Evolutionary conservation across 1,284 basidiomycete species (phyloP).

Genomic region (Heliocybe sulcata): DNA sequence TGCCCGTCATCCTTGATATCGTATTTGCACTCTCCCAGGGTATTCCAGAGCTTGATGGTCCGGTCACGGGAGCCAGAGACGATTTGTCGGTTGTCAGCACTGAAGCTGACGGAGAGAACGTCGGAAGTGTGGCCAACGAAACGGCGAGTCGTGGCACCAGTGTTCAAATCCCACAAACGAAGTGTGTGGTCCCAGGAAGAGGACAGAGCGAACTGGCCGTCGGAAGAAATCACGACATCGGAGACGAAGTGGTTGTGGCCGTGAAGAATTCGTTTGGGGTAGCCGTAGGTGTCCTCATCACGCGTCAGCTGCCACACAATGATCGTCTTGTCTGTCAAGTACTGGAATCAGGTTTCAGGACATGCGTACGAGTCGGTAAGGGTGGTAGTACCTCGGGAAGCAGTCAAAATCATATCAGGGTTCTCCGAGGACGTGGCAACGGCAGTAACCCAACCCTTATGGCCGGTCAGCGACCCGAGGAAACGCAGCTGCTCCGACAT

Average conservation of each 20-base stretch:
- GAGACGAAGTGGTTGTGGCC: slow-evolving; percentile 99
- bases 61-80: slow-evolving; percentile 97
- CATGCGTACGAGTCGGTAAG: slow-evolving; percentile 19
- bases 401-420: slow-evolving; percentile 95
- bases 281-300: slow-evolving; percentile 89
- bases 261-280: slow-evolving; percentile 95
- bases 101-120: slow-evolving; percentile 97
- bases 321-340: slow-evolving; percentile 88
- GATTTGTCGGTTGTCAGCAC: slow-evolving; percentile 97
- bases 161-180: slow-evolving; percentile 98
- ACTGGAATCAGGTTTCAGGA: slow-evolving; percentile 2
- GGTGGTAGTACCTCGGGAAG: slow-evolving; percentile 73
- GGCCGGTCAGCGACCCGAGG: slow-evolving; percentile 89
- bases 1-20: slow-evolving; percentile 99
- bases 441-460: slow-evolving; percentile 96
- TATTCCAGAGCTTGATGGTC: slow-evolving; percentile 99
- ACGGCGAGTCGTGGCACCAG: slow-evolving; percentile 87
- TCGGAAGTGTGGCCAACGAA: slow-evolving; percentile 99
- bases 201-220: slow-evolving; percentile 99
- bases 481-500: slow-evolving; percentile 88
- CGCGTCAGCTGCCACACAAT: slow-evolving; percentile 99
- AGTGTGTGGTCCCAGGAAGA: slow-evolving; percentile 99
- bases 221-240: slow-evolving; percentile 97
- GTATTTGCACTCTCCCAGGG: slow-evolving; percentile 99
- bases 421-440: slow-evolving; percentile 96